phyloP scores from a whole-genome alignment of 176 grass and related monocot species.

The Neostapfia colusana region DNA sequence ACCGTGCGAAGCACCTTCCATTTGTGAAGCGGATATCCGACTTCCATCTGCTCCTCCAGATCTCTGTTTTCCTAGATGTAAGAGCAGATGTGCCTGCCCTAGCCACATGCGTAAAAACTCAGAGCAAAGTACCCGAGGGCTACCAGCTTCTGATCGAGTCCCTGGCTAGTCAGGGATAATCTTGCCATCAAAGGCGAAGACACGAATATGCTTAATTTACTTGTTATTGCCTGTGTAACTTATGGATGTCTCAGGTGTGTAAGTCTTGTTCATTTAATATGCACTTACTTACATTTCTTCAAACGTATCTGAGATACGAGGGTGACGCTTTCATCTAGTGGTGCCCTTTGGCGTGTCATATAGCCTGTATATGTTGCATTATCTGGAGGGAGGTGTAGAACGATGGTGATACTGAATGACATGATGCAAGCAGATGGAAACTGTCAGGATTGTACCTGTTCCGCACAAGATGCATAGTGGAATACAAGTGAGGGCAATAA shows the following conservation, averaged over 20 bases:
- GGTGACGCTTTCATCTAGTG: background rate
- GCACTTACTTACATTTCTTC: constrained; percentile 4
- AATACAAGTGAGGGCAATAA: background rate
- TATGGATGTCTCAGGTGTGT: constrained; percentile 24
- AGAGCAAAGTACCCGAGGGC: constrained; percentile 65
- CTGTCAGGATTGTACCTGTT: background rate
- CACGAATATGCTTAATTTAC: constrained; percentile 20
- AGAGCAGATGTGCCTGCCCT: constrained; percentile 70
- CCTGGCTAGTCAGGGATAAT: constrained; percentile 56
- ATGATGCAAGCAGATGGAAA: background rate
- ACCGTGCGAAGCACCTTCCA: constrained; percentile 59
- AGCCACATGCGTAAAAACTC: constrained; percentile 57
- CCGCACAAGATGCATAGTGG: background rate
- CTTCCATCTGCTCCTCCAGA: constrained; percentile 80
- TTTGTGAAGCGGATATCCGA: constrained; percentile 88
- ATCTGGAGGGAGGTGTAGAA: background rate
- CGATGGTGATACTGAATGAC: background rate
- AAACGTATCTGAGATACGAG: background rate
- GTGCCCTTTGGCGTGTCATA: background rate
- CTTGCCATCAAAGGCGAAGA: background rate
- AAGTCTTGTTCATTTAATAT: constrained; percentile 32
- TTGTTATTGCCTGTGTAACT: constrained; percentile 35
- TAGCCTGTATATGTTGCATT: background rate
- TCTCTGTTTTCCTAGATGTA: constrained; percentile 61
- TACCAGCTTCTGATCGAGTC: constrained; percentile 88